A percentile compares a stretch with the other conserved stretches of the same genome.
Conservation (phyloP, 768 basidiomycete genomes). For the Mycena amicta region DNA sequence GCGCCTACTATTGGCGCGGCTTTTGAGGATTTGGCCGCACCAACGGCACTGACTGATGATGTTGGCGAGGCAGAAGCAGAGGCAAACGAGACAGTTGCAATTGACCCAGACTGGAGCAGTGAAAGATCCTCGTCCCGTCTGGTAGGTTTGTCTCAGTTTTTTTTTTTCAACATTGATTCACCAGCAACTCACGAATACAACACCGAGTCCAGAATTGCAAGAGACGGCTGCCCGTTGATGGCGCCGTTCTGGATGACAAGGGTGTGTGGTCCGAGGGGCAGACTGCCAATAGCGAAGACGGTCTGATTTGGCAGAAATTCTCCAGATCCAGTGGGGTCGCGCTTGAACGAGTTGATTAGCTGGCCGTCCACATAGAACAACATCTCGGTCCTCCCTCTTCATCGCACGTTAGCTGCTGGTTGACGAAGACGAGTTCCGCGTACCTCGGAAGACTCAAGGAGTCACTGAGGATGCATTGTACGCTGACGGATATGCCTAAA, state of each 20-base stretch:
- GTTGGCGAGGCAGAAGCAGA: background rate
- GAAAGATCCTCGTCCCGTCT: conserved; percentile 1
- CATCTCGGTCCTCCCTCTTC: conserved; percentile 10
- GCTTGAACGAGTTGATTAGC: background rate
- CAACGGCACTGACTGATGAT: background rate
- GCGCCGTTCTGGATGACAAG: conserved; percentile 11
- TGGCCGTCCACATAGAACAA: conserved; percentile 12
- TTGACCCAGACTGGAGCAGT: background rate
- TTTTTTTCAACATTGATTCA: too few relatives aligned
- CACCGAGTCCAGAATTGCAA: conserved; percentile 21
- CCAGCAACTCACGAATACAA: conserved; percentile 15
- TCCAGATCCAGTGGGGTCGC: conserved; percentile 2
- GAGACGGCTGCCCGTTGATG: background rate
- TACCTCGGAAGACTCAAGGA: conserved; percentile 6
- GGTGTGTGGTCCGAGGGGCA: conserved; percentile 4
- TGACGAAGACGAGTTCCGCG: too few relatives aligned
- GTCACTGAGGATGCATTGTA: conserved; percentile 15
- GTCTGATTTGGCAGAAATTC: conserved; percentile 4
- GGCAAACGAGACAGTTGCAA: background rate
- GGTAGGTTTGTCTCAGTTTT: too few relatives aligned
- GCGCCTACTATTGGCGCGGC: conserved; percentile 31
- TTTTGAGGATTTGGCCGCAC: background rate
- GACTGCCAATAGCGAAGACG: conserved; percentile 5
- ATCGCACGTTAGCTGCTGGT: background rate
- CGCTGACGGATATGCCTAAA: conserved; percentile 16